Evolutionary conservation across 441 rosid genomes (phyloP), one percentile per base, ranked within the genome.

Genomic region (Breynia disticha): DNA sequence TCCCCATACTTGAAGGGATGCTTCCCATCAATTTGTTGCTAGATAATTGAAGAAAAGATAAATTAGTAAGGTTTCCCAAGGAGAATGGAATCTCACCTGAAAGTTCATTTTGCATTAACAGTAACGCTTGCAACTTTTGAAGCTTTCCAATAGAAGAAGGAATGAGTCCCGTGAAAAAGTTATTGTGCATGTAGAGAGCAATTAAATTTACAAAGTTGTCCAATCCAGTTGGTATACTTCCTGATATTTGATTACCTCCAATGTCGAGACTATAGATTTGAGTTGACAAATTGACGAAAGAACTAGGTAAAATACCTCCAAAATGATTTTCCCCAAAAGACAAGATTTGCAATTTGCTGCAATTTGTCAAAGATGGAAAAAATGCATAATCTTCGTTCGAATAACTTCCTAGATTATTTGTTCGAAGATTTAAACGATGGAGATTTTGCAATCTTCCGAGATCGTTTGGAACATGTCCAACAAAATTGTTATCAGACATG

Each of bases 91-190:
- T 73, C 11, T 2, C 54, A n/a, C 83, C 79, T 28, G 46, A 66
- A 8, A 77, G 42, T 19, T 10, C 53, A 49, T 80, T 80, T 16
- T 8, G 7, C 0, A 11, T 0, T 49, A 80, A 37, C 21, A 0
- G 0, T 0, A 71, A 19, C 11, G 15, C 12, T 16, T 48, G 32
- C 5, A 73, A 46, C 13, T 17, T 3, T 38, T 66, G 60, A 32
- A 67, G 49, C 11, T 75, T 80, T 0, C 76, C 76, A 16, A 78
- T 15, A 9, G 72, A 60, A 0, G 60, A n/a, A 9, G 83, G 82
- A 55, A 78, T 76, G 19, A 60, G n/a, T 5, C 76, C 79, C 12
- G 69, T 47, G n/a, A 74, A 16, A 16, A 28, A 19, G 38, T 72
- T 72, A 14, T 15, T 1, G 0, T 51, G 22, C 12, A 63, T 1